Base-by-base conservation (phyloP, 2,329 filamentous ascomycete species). In the Clarireedia homoeocarpa region DNA sequence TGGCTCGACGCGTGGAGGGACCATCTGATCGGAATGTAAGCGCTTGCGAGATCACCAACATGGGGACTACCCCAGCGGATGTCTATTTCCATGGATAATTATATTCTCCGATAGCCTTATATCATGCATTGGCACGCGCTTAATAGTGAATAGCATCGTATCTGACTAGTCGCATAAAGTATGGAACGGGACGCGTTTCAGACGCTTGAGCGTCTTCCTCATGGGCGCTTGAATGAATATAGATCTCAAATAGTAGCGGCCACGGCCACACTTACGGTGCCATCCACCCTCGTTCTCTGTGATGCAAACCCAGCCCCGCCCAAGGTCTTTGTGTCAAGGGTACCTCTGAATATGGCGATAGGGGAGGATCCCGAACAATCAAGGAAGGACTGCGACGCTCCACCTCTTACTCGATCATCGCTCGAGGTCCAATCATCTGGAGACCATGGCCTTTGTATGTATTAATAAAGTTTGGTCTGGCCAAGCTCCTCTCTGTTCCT, bases 261-360 rank as follows among this genome's bases (percentile, higher is more conserved):
- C 15, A 2, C 12, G 42, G 24, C 5, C 14, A 6, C 24, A 51
- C 53, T 55, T 51, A 55, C 53, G 44, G 53, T 71, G 40, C 78
- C 72, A 6, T 83, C 80, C 40, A 71, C 71, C 3, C 75, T 77
- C 4, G 85, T 90, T 48, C 85, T 80, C 68, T 92, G 89, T 4
- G 85, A 89, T 9, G 89, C 89, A 67, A 95, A 94, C 5, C 89
- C 89, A 0, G 89, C 89, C 30, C 88, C 88, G 26, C 88, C 88
- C 0, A 94, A 81, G 0, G 87, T 83, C 53, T 77, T 78, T 60
- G 85, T 89, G 71, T 94, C 88, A 20, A 94, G 77, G 24, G 75
- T 75, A 2, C 89, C 89, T 61, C 81, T 72, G 72, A 91, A 67
- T 71, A 77, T 55, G 70, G 85, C 82, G 70, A 65, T 58, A 5